phyloP scores from a whole-genome alignment of 2,329 filamentous ascomycete genomes.

The Curvularia lunata region DNA sequence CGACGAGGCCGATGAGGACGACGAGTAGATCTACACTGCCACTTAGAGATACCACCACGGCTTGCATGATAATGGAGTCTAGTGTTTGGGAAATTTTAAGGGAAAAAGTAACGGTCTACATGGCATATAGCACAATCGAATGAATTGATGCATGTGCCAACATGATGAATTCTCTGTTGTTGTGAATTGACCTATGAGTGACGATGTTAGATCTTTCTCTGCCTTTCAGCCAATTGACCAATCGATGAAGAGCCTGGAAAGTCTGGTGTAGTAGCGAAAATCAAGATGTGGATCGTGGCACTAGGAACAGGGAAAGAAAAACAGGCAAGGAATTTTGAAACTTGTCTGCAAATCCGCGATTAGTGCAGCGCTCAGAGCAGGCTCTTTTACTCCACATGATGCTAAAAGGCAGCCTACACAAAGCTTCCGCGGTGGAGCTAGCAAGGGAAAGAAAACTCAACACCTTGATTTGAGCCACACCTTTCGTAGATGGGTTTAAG shows the following conservation, averaged over 20 bases:
- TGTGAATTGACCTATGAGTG: background rate
- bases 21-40: conserved; percentile 73
- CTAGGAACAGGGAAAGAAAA: background rate
- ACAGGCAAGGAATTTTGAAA: background rate
- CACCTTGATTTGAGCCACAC: background rate
- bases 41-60: conserved; percentile 23
- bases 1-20: conserved; percentile 96
- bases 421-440: conserved; percentile 6
- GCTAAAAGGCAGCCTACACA: conserved; percentile 1
- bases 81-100: conserved; percentile 22
- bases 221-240: background rate
- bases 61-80: conserved; percentile 25
- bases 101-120: conserved; percentile 28
- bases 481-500: background rate
- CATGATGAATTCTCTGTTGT: background rate
- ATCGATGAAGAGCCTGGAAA: background rate
- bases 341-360: background rate
- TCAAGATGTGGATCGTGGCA: background rate
- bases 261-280: background rate
- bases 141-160: conserved; percentile 36
- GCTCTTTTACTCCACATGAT: conserved; percentile 9
- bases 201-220: background rate
- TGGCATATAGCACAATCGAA: conserved; percentile 42
- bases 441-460: background rate
- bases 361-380: background rate